Conservation (phyloP, 805 yeast species). For the Starmera dryadoides region DNA sequence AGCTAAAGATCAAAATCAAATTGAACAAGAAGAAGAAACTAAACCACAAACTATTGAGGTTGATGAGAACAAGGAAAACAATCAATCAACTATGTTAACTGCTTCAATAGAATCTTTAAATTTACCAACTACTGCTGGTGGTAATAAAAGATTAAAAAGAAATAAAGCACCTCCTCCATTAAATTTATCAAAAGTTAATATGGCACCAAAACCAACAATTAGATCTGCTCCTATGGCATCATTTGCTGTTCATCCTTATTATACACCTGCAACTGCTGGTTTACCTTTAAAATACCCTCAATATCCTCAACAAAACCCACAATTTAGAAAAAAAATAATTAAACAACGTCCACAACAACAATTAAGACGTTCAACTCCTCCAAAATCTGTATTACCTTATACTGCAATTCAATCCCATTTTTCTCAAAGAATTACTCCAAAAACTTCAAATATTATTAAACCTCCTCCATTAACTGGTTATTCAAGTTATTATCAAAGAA, state of each 20-base stretch:
- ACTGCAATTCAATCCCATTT: constrained; percentile 1
- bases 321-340: background rate
- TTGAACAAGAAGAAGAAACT: constrained; percentile 1
- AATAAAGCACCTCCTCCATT: constrained; percentile 23
- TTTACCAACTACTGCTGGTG: constrained; percentile 13
- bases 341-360: constrained; percentile 6
- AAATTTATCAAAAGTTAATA: constrained; percentile 10
- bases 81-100: constrained; percentile 6
- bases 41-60: background rate
- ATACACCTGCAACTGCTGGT: background rate
- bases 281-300: background rate
- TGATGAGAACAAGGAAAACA: background rate
- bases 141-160: constrained; percentile 20
- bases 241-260: background rate
- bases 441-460: constrained; percentile 15
- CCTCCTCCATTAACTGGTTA: constrained; percentile 5
- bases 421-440: constrained; percentile 7
- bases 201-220: constrained; percentile 18
- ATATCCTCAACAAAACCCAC: too few relatives aligned
- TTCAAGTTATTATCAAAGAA: constrained; percentile 2
- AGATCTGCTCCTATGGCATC: constrained; percentile 24
- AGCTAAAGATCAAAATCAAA: constrained; percentile 1
- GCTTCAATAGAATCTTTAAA: constrained; percentile 9
- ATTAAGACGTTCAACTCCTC: constrained; percentile 10
- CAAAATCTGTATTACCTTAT: constrained; percentile 9